Evolutionary conservation across 163 green algal species (phyloP), one percentile per base, ranked within the genome.

Genomic region (Scenedesmus sp.): DNA sequence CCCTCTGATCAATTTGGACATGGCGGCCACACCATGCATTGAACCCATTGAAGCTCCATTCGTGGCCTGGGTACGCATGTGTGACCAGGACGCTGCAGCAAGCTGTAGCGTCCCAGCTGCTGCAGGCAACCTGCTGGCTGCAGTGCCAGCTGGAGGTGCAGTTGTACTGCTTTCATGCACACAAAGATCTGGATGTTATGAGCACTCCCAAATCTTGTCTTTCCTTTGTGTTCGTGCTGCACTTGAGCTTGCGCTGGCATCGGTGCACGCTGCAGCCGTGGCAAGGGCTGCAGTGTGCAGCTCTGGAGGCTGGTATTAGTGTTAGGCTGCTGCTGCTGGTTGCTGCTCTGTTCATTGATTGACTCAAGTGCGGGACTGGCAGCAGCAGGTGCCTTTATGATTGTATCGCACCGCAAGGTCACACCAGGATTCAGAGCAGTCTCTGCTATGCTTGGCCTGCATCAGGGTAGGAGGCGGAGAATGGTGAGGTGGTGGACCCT

Each of bases 381-480:
- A 76, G 30, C 65, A 76, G 65, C 65, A 76, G 65, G 65, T 40
- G 65, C 65, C 65, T 76, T 76, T 76, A 76, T 76, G 65, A 76
- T 76, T 76, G 65, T 76, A 76, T 76, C 30, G 65, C 65, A 76
- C 65, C 65, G 30, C 65, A 76, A 76, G 65, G 65, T 76, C 65
- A 76, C 65, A 26, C 37, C 65, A 76, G 65, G 65, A 76, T 76
- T 20, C 65, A 76, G 65, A 76, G 65, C 65, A 76, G 37, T 76
- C 65, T 76, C 65, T 76, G 65, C 65, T 76, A 76, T 76, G 65
- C 65, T 76, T 76, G 65, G 40, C 65, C 65, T 76, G 65, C 3
- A 76, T 40, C 65, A 76, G 30, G 1, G 6, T 76, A 76, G 65
- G 30, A 76, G 30, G 30, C 6, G 30, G 65, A 76, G 65, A 40